Base-by-base conservation (phyloP, 305 asterid species). In the Fraxinus floribunda region DNA sequence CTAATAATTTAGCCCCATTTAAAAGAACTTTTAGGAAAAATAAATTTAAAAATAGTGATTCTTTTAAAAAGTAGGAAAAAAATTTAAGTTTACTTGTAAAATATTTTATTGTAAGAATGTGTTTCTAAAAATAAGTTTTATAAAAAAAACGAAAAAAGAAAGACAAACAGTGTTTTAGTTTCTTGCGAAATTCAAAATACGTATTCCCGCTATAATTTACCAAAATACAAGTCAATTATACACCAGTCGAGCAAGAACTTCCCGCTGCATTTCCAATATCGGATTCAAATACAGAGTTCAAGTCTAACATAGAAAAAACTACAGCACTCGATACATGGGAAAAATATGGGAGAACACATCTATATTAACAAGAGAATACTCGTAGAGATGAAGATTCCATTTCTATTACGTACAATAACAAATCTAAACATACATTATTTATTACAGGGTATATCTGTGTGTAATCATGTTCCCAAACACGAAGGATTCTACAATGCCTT, bases 401-500 rank as follows among this genome's bases (percentile, higher is more conserved):
- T 70, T 13, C 22, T 70, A 30, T 70, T 70, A 70, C 75, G 75
- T 70, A 4, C 38, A 68, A 4, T 10, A 11, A 10, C 36, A 30
- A 66, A 62, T 62, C 34, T 62, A 62, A 62, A 5, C 75, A 29
- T 29, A 15, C 22, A 70, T 11, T 30, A 29, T 70, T 13, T 15
- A 70, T 70, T 70, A 70, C 75, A 29, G 39, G 20, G 16, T 70
- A 29, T 29, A 70, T 30, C 39, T 30, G 10, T 70, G 75, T 70
- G 74, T 10, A 70, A 70, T 13, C 9, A 30, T 11, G 30, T 46
- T 46, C 84, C 86, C 79, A 52, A 39, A 79, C 60, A 68, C n/a
- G 38, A 75, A 70, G 84, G 86, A 46, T 30, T 78, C 76, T 34
- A 60, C 38, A 41, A 46, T 77, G 52, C 60, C 77, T 3, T 7